Evolutionary conservation across 2,329 filamentous ascomycete genomes (phyloP).

Genomic region (Neofusicoccum umdonicola): DNA sequence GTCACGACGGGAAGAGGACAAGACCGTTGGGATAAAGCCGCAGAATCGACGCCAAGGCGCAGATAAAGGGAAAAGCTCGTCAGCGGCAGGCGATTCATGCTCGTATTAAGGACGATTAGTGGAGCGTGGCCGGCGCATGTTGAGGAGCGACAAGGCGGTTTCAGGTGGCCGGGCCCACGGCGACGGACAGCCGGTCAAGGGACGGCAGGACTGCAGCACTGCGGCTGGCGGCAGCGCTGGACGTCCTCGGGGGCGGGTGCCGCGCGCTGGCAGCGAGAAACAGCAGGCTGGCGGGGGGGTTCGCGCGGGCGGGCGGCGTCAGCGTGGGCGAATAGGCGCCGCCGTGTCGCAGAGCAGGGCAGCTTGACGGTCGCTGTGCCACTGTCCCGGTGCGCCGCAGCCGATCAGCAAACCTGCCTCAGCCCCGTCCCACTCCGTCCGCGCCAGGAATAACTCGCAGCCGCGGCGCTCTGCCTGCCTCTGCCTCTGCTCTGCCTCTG

Average conservation of each 20-base stretch:
- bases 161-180: slow-evolving; percentile 6
- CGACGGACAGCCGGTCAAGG: neutral
- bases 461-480: neutral
- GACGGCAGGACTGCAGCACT: neutral
- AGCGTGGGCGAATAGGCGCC: slow-evolving; percentile 1
- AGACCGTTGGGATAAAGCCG: neutral
- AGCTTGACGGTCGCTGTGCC: neutral
- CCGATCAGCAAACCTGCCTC: slow-evolving; percentile 15
- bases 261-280: no score
- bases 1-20: neutral
- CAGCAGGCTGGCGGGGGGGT: no score
- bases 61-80: slow-evolving; percentile 3
- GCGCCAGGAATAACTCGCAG: slow-evolving; percentile 10
- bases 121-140: neutral
- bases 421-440: slow-evolving; percentile 11
- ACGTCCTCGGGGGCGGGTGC: neutral
- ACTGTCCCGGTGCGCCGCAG: neutral
- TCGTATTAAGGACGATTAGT: slow-evolving; percentile 7
- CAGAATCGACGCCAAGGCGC: neutral
- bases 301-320: neutral
- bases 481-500: no score
- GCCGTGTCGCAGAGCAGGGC: neutral
- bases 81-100: neutral
- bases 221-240: no score
- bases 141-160: neutral